Evolutionary conservation across 768 basidiomycete genomes (phyloP).

Genomic region (Dendrothele bispora): DNA sequence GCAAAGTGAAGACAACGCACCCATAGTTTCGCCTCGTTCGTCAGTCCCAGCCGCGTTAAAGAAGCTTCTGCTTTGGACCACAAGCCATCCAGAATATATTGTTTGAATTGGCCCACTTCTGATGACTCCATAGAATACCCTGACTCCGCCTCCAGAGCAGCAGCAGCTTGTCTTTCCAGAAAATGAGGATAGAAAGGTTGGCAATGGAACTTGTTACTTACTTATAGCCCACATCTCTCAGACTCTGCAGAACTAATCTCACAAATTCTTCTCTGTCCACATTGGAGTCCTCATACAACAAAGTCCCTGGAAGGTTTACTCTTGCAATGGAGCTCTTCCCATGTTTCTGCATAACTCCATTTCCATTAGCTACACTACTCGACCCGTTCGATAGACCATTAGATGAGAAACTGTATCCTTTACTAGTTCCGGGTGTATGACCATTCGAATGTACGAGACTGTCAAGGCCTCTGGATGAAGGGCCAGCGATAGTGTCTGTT

Average conservation of each 20-base stretch:
- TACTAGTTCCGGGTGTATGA: too few species aligned
- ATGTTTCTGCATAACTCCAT: constrained; percentile 43
- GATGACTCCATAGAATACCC: constrained; percentile 83
- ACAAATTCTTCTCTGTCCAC: constrained; percentile 91
- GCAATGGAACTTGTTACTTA: constrained; percentile 32
- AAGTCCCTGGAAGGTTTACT: constrained; percentile 70
- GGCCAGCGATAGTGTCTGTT: constrained; percentile 43
- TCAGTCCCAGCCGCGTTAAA: constrained; percentile 66
- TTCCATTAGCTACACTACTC: constrained; percentile 47
- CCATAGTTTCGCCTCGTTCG: constrained; percentile 66
- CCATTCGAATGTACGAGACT: constrained; percentile 53
- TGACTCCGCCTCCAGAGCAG: constrained; percentile 88
- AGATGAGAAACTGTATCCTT: constrained; percentile 35
- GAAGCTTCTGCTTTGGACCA: constrained; percentile 80
- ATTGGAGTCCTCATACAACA: constrained; percentile 74
- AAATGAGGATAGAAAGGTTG: background rate
- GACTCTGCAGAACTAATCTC: constrained; percentile 82
- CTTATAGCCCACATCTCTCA: constrained; percentile 85
- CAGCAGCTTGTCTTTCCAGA: constrained; percentile 74
- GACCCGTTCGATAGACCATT: constrained; percentile 29
- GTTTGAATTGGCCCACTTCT: constrained; percentile 77
- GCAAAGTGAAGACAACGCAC: constrained; percentile 39
- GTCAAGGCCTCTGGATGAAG: constrained; percentile 46
- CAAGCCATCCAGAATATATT: constrained; percentile 73
- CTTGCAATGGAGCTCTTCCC: constrained; percentile 50